These are phyloP conservation scores for Stenogyne calaminthoides DNA, from an alignment of 305 asterid genomes.

Conservation along the genomic window DNA sequence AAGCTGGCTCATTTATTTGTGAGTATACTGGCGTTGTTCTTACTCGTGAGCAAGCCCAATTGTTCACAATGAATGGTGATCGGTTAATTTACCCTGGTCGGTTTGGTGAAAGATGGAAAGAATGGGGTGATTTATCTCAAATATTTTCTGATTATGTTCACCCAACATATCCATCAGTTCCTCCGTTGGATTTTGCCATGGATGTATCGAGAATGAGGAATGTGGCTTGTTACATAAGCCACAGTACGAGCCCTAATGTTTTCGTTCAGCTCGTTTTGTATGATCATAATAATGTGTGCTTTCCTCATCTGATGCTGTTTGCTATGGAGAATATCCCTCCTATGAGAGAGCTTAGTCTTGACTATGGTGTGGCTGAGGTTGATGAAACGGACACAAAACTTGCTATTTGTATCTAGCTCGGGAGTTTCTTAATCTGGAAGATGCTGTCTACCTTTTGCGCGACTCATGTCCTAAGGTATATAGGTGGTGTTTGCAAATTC, in stretches of 20 bases:
- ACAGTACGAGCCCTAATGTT: conserved; percentile 78
- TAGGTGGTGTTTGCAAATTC: no score
- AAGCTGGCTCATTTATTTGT: conserved; percentile 81
- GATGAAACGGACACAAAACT: conserved; percentile 74
- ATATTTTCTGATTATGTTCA: conserved; percentile 59
- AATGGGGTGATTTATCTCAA: conserved; percentile 87
- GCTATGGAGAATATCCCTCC: conserved; percentile 93
- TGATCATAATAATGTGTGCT: conserved; percentile 70
- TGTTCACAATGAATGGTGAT: conserved; percentile 79
- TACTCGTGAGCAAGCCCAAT: conserved; percentile 67
- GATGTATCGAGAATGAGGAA: conserved; percentile 92
- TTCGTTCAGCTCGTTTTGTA: conserved; percentile 76
- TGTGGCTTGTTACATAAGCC: conserved; percentile 83
- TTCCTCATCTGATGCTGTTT: conserved; percentile 83
- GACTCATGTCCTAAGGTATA: conserved; percentile 44
- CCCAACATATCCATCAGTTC: conserved; percentile 65
- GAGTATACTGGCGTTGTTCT: conserved; percentile 80
- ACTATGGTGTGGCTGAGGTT: conserved; percentile 74
- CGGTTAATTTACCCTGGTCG: conserved; percentile 68
- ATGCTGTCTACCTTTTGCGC: conserved; percentile 22
- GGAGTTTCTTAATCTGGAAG: conserved; percentile 24
- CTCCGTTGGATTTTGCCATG: conserved; percentile 91
- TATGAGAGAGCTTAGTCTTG: conserved; percentile 78
- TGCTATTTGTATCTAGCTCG: conserved; percentile 60
- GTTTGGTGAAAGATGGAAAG: conserved; percentile 82